Percentiles rank a stretch among this genome's conserved stretches.
Conservation (phyloP, 352 stramenopile genomes). For the Pythium scleroteichum region DNA sequence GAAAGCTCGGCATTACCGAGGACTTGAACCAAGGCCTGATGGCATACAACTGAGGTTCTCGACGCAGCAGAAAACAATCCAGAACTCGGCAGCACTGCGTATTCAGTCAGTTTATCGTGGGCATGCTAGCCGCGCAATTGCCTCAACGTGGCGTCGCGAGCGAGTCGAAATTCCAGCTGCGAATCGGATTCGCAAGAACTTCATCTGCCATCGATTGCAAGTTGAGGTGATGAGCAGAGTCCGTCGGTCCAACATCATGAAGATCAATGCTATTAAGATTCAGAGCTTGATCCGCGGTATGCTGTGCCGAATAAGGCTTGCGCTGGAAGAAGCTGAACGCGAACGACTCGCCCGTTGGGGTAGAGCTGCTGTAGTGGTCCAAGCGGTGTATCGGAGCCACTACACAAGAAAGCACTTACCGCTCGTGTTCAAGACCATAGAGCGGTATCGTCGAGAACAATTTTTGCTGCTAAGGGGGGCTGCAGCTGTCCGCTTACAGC, state of each 20-base stretch:
- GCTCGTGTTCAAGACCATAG: constrained; percentile 61
- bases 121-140: constrained; percentile 46
- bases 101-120: constrained; percentile 72
- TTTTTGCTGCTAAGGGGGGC: constrained; percentile 38
- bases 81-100: constrained; percentile 64
- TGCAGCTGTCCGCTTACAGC: constrained; percentile 51
- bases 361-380: constrained; percentile 48
- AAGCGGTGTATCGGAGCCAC: constrained; percentile 63
- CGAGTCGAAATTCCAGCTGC: constrained; percentile 56
- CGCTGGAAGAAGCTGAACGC: constrained; percentile 31
- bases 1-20: constrained; percentile 47
- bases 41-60: constrained; percentile 67
- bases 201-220: constrained; percentile 47
- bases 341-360: constrained; percentile 40
- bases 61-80: constrained; percentile 72
- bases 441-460: constrained; percentile 59
- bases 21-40: constrained; percentile 56
- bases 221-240: constrained; percentile 41
- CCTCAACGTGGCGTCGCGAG: constrained; percentile 50
- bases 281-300: constrained; percentile 59
- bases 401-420: constrained; percentile 52
- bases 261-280: constrained; percentile 47
- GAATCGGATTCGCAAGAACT: constrained; percentile 51
- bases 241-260: constrained; percentile 31
- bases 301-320: constrained; percentile 41